Percentiles rank a stretch among this genome's conserved stretches.
phyloP scores from a whole-genome alignment of 2,329 filamentous ascomycete species.

The Aspergillus chevalieri region DNA sequence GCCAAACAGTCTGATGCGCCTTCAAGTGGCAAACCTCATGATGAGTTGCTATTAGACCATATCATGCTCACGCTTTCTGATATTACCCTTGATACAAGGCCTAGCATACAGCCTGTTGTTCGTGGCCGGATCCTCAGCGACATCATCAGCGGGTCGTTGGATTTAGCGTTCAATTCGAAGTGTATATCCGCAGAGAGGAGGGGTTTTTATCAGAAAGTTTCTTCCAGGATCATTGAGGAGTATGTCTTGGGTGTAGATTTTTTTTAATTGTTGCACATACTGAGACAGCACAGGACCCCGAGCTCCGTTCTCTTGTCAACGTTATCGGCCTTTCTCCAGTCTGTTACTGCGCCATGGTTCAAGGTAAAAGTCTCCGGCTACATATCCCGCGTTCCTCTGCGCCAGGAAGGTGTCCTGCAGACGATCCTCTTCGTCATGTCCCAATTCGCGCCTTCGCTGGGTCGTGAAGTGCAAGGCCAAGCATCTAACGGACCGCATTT shows the following conservation, averaged over 20 bases:
- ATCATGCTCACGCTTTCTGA: conserved; percentile 24
- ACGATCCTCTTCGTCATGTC: conserved; percentile 39
- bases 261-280: not conserved
- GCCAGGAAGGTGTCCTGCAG: conserved; percentile 36
- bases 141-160: conserved; percentile 33
- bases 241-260: conserved; percentile 13
- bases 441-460: conserved; percentile 36
- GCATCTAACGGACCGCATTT: conserved; percentile 32
- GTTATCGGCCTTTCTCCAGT: conserved; percentile 33
- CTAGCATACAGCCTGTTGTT: conserved; percentile 35
- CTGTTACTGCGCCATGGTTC: conserved; percentile 33
- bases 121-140: conserved; percentile 36
- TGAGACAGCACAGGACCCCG: conserved; percentile 27
- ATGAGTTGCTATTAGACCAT: conserved; percentile 24
- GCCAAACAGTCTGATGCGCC: conserved; percentile 25
- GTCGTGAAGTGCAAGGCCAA: conserved; percentile 25
- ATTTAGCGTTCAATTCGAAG: conserved; percentile 34
- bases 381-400: conserved; percentile 35
- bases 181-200: conserved; percentile 11
- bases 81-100: conserved; percentile 26
- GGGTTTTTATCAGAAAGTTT: conserved; percentile 13
- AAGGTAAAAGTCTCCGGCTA: conserved; percentile 30
- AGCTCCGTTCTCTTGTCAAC: conserved; percentile 30
- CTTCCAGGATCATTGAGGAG: conserved; percentile 30
- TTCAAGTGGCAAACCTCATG: conserved; percentile 15